Percentiles rank a stretch among this genome's conserved stretches.
Evolutionary conservation across 2,329 filamentous ascomycete genomes (phyloP).

Genomic region (Gliomastix tumulicola): DNA sequence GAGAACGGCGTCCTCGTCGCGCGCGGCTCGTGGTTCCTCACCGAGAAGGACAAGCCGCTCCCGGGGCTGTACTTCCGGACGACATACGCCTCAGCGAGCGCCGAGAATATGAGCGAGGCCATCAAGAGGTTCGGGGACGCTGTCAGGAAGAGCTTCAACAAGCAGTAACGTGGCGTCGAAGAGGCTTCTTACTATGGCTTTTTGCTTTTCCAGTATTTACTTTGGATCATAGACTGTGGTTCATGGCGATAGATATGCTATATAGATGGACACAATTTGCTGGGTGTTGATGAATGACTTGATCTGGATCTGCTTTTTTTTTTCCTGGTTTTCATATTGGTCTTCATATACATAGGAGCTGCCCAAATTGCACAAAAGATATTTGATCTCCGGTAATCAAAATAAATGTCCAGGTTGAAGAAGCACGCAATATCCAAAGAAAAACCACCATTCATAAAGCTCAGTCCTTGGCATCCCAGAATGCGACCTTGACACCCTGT

Average conservation of each 20-base stretch:
- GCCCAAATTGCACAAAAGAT: too few species aligned
- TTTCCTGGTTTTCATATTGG: background rate
- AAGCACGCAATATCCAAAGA: too few species aligned
- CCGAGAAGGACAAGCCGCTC: conserved; percentile 55
- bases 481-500: conserved; percentile 50
- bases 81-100: conserved; percentile 78
- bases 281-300: too few species aligned
- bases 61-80: conserved; percentile 78
- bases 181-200: too few species aligned
- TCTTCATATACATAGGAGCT: background rate
- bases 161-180: too few species aligned
- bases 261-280: too few species aligned
- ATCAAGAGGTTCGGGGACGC: conserved; percentile 71
- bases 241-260: too few species aligned
- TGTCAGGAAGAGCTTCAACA: conserved; percentile 55
- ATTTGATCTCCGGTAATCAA: too few species aligned
- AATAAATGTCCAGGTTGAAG: too few species aligned
- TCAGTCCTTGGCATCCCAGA: conserved; percentile 16
- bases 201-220: too few species aligned
- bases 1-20: conserved; percentile 73
- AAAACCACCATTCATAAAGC: background rate
- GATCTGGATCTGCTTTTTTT: too few species aligned
- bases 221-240: too few species aligned
- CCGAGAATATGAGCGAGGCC: conserved; percentile 63
- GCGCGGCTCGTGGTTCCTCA: conserved; percentile 85